Conservation (phyloP, 2,329 filamentous ascomycete genomes). For the Trichoderma citrinoviride region DNA sequence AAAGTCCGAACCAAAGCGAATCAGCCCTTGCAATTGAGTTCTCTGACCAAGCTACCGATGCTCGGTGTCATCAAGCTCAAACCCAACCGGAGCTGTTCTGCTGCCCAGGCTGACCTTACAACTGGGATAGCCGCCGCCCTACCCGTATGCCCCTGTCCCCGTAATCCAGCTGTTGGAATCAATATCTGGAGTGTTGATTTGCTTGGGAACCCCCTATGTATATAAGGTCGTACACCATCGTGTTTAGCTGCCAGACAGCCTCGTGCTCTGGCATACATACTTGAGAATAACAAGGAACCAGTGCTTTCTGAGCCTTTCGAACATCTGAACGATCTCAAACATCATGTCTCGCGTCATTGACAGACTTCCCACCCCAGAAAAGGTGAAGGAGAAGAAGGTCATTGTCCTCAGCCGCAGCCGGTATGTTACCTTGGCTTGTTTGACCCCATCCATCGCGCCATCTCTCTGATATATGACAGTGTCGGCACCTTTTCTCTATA, state of each 20-base stretch:
- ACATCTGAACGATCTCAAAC: not conserved
- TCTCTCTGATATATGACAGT: conserved; percentile 24
- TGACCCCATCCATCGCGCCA: not conserved
- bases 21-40: not conserved
- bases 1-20: not conserved
- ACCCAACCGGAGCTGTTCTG: not conserved
- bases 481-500: conserved; percentile 39
- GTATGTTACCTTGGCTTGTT: conserved; percentile 25
- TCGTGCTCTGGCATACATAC: not conserved
- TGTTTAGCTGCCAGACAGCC: not conserved
- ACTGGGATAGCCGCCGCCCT: not conserved
- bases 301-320: not conserved
- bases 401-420: conserved; percentile 40
- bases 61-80: too few relatives aligned
- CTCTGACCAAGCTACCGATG: not conserved
- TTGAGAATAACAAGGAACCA: not conserved
- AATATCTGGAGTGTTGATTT: not conserved
- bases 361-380: conserved; percentile 32
- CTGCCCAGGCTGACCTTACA: not conserved
- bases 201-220: not conserved
- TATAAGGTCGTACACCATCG: not conserved
- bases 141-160: not conserved
- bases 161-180: not conserved
- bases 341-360: conserved; percentile 39
- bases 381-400: conserved; percentile 35